Base-by-base conservation (phyloP, 1,284 basidiomycete species). In the Heimioporus retisporus region DNA sequence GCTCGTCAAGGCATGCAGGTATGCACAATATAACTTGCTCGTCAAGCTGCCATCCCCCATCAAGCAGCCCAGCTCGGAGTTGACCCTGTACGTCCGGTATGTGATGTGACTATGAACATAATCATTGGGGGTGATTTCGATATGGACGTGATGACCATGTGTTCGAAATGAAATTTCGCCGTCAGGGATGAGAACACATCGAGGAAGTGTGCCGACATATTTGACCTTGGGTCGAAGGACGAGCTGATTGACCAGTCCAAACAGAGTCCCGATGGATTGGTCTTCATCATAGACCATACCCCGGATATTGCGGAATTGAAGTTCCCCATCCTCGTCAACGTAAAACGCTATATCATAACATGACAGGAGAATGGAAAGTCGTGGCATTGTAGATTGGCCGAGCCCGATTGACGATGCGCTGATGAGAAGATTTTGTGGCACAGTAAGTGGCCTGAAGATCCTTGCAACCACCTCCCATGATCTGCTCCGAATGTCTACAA, bases 1-100 rank as follows among this genome's bases (percentile, higher is more conserved):
- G 46, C 81, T 81, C 0, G 83, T 86, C 11, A 84, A 58, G 4
- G 84, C 83, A 55, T 88, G 86, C 18, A 88, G 77, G 60, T 84
- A 83, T 1, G 80, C 75, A 57, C 77, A 79, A 67, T 80, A 85
- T 3, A 84, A 69, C 60, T 77, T 77, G 67, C 77, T 80, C 4
- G 72, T 73, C 53, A 83, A 40, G 11, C 35, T 79, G 55, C 68
- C 68, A n/a, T 74, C 75, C 4, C 81, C 79, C 2, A 74, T 73
- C 3, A 88, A 72, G 60, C 77, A 74, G 14, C 83, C 79, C 21
- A 87, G 74, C 14, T 79, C 74, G 0, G 65, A 67, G 65, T 87
- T 81, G 44, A 86, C 69, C 1, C 72, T 71, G 66, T 86, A 87
- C 21, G 76, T 76, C 64, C 80, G 75, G 68, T 80, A 83, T 0